Evolutionary conservation across 768 basidiomycete genomes (phyloP).

Genomic region (Boletus subparvulus): DNA sequence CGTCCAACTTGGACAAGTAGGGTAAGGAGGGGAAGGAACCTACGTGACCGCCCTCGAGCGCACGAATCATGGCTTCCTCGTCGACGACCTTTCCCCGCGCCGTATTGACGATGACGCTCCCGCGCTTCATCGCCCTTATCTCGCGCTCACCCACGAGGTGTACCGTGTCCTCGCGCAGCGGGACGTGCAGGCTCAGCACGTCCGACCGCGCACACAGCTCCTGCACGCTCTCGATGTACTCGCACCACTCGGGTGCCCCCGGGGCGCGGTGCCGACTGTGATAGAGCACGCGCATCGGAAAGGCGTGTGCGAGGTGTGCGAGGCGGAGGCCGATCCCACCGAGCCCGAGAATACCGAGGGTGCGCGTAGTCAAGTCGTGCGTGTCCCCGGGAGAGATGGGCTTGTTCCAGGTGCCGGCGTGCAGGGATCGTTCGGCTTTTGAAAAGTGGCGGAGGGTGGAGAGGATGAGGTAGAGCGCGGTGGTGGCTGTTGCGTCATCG

Average conservation of each 20-base stretch:
- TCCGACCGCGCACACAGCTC: constrained; percentile 70
- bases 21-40: constrained; percentile 28
- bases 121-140: constrained; percentile 76
- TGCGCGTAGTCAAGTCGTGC: constrained; percentile 66
- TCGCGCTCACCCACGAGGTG: constrained; percentile 71
- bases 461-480: constrained; percentile 78
- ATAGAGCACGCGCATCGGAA: constrained; percentile 90
- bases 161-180: constrained; percentile 71
- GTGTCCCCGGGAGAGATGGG: constrained; percentile 44
- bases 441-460: constrained; percentile 75
- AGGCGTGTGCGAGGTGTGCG: constrained; percentile 69
- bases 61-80: constrained; percentile 81
- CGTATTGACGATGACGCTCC: constrained; percentile 80
- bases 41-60: constrained; percentile 85
- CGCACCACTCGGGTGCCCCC: constrained; percentile 67
- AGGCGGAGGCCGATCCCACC: constrained; percentile 75
- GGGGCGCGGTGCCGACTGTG: constrained; percentile 59
- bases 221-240: constrained; percentile 67
- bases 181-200: constrained; percentile 84
- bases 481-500: constrained; percentile 88
- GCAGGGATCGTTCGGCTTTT: constrained; percentile 52
- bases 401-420: constrained; percentile 61
- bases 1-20: no score
- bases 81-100: constrained; percentile 91
- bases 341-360: constrained; percentile 71